Evolutionary conservation across 768 basidiomycete genomes (phyloP).

Genomic region (Termitomyces sp.): DNA sequence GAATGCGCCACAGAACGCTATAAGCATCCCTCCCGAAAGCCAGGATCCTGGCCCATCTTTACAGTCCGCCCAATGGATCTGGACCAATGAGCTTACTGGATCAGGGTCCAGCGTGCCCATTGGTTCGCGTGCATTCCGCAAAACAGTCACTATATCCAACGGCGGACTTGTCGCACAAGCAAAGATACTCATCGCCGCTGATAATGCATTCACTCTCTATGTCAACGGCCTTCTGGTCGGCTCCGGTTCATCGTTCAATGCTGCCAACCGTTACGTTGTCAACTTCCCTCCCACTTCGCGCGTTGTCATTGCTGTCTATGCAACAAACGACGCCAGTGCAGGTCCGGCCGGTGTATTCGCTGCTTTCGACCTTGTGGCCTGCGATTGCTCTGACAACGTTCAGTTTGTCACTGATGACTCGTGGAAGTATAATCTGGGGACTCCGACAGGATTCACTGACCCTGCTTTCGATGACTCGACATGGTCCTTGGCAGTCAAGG

Average conservation of each 20-base stretch:
- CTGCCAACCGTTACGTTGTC: conserved; percentile 15
- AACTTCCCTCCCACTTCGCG: conserved; percentile 10
- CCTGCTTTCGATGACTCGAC: too few species aligned
- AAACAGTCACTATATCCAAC: conserved; percentile 16
- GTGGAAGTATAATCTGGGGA: too few species aligned
- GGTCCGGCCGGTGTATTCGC: too few species aligned
- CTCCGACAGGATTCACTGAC: too few species aligned
- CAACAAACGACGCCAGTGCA: neutral
- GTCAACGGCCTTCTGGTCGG: conserved; percentile 23
- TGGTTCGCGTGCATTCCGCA: conserved; percentile 24
- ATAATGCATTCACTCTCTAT: conserved; percentile 22
- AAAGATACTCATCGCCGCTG: conserved; percentile 19
- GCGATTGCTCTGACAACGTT: too few species aligned
- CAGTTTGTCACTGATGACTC: too few species aligned
- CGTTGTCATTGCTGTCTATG: conserved; percentile 17
- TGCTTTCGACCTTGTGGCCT: too few species aligned
- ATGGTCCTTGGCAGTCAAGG: too few species aligned
- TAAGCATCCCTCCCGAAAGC: conserved; percentile 12
- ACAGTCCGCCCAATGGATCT: conserved; percentile 22
- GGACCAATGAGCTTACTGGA: conserved; percentile 22
- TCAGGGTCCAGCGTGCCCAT: conserved; percentile 14
- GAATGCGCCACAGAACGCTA: conserved; percentile 4
- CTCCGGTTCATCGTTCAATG: conserved; percentile 11
- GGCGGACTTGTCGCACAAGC: conserved; percentile 17
- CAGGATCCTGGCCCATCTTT: conserved; percentile 18